Evolutionary conservation across 805 yeast species (phyloP), one percentile per base, ranked within the genome.

Genomic region (Candida chauliodis): DNA sequence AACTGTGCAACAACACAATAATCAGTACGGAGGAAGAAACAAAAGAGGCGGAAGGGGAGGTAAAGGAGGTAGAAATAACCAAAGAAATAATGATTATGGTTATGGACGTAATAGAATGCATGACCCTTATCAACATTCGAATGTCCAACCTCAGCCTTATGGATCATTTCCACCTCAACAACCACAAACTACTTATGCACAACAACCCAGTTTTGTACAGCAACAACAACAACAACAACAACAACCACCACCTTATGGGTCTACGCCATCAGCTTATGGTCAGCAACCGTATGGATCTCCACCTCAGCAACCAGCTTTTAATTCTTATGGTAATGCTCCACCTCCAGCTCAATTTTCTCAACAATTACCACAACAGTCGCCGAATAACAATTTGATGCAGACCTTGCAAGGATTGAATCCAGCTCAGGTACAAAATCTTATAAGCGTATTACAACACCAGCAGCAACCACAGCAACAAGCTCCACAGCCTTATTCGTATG

Each of bases 371-470:
- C 24, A 21, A 21, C 24, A 7, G 10, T 10, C 24, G 10, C 17
- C 40, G 2, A 30, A 17, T 35, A 33, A 20, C 11, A 36, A 26
- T 17, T 34, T 44, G 33, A 29, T 37, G 32, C 51, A 44, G 30
- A 49, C 52, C 10, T 41, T 55, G 17, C 58, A 50, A 41, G 50
- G 43, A 22, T 44, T 64, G 44, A 66, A 62, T 36, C 65, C 66
- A 2, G 45, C 52, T 14, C 51, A 68, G 15, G 54, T 57, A 50
- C 69, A 63, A 38, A 60, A 48, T 37, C 53, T 63, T 44, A 48
- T 64, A 9, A 45, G 50, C 11, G 40, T 58, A 11, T 48, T 65
- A 24, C 66, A 59, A 40, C 55, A 47, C 25, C 59, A 52, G 32
- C 60, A 52, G 32, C 58, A 50, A 27, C 30, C 30, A 8, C 30